These are phyloP conservation scores for Penstemon davidsonii DNA, from an alignment of 257 asterid species.

Conservation along the genomic window DNA sequence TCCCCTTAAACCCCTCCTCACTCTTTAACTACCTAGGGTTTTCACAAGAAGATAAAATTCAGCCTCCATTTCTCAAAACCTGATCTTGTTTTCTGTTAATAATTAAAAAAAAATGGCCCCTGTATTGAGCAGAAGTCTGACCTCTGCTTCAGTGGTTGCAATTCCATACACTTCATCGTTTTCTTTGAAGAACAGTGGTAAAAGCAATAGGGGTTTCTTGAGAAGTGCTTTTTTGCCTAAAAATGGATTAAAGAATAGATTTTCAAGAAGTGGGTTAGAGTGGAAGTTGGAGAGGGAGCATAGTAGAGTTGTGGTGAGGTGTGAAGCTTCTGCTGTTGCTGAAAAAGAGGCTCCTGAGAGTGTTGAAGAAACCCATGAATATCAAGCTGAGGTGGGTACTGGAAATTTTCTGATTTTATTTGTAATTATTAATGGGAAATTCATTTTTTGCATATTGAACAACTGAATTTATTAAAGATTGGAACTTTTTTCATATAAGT, in stretches of 20 bases:
- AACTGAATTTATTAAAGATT: conserved; percentile 15
- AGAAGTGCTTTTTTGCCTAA: conserved; percentile 55
- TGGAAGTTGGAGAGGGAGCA: conserved; percentile 65
- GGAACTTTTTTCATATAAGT: conserved; percentile 3
- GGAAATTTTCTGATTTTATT: not conserved
- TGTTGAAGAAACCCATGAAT: conserved; percentile 70
- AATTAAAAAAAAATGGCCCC: conserved; percentile 60
- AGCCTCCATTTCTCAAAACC: conserved; percentile 5
- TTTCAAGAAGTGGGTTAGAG: conserved; percentile 56
- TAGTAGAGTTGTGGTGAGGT: conserved; percentile 63
- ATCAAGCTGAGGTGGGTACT: conserved; percentile 88
- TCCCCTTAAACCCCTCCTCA: conserved; percentile 50
- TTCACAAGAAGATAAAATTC: conserved; percentile 5
- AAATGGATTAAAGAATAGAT: conserved; percentile 51
- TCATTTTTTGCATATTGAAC: not conserved
- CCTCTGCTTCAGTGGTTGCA: conserved; percentile 58
- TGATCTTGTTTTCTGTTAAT: conserved; percentile 26
- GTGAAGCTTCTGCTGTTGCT: conserved; percentile 85
- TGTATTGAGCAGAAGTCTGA: conserved; percentile 72
- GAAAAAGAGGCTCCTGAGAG: conserved; percentile 82
- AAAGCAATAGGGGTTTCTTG: conserved; percentile 38
- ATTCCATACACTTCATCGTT: conserved; percentile 47
- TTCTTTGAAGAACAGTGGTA: conserved; percentile 38
- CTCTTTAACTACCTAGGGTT: conserved; percentile 12
- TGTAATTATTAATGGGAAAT: conserved; percentile 9